phyloP scores from a whole-genome alignment of 805 yeast genomes.

The Tetrapisispora phaffii region DNA sequence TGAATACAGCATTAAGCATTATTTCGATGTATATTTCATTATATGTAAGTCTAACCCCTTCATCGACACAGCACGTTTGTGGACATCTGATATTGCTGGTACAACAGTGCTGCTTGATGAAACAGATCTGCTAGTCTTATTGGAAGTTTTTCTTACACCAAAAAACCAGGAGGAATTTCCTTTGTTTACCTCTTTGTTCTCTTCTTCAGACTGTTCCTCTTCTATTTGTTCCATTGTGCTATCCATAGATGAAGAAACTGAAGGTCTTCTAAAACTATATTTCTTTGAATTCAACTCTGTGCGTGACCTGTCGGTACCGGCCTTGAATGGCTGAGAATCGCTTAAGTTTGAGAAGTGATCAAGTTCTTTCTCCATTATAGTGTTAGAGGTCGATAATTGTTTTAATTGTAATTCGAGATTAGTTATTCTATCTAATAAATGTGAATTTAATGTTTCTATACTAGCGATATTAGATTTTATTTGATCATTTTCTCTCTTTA shows the following conservation, averaged over 20 bases:
- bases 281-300: background rate
- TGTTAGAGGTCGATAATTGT: conserved; percentile 10
- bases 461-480: conserved; percentile 8
- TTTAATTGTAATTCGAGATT: conserved; percentile 14
- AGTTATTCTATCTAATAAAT: conserved; percentile 15
- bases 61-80: conserved; percentile 8
- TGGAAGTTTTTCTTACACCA: background rate
- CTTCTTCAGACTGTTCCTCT: conserved; percentile 3
- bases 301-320: conserved; percentile 3
- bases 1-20: background rate
- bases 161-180: conserved; percentile 4
- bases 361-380: conserved; percentile 11
- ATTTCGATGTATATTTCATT: background rate
- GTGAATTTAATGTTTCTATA: conserved; percentile 18
- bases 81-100: conserved; percentile 9
- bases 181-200: background rate
- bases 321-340: background rate
- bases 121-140: conserved; percentile 7
- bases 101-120: conserved; percentile 12
- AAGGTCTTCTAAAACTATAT: conserved; percentile 3
- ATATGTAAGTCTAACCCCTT: conserved; percentile 18
- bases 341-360: conserved; percentile 9
- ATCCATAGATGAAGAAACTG: conserved; percentile 8
- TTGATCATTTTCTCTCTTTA: conserved; percentile 8
- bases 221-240: conserved; percentile 9